Percentiles rank a stretch among this genome's conserved stretches.
phyloP scores from a whole-genome alignment of 2,329 filamentous ascomycete species.

The Aspergillus udagawae region DNA sequence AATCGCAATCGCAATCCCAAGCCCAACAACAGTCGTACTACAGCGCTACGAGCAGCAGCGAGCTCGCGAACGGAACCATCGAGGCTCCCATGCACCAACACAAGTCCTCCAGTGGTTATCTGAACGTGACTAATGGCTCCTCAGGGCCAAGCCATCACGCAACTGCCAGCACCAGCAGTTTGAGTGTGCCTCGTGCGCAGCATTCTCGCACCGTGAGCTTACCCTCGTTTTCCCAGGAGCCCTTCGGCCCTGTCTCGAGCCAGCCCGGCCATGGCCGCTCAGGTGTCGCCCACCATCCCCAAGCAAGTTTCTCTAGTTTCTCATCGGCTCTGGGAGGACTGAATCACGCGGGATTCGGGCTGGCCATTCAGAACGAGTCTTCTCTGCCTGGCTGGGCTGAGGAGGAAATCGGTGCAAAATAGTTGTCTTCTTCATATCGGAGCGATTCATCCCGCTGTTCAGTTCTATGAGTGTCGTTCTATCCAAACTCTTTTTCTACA shows the following conservation, averaged over 20 bases:
- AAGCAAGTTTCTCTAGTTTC: constrained; percentile 55
- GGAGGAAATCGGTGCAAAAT: constrained; percentile 58
- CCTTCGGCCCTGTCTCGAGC: constrained; percentile 44
- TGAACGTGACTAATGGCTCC: constrained; percentile 48
- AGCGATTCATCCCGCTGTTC: constrained; percentile 16
- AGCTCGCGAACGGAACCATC: constrained; percentile 54
- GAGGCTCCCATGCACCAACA: constrained; percentile 47
- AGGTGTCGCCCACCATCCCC: constrained; percentile 39
- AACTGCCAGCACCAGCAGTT: constrained; percentile 55
- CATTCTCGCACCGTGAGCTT: constrained; percentile 85
- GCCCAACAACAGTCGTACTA: constrained; percentile 77
- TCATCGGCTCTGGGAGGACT: constrained; percentile 57
- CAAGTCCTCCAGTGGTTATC: constrained; percentile 63
- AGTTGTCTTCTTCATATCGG: constrained; percentile 16
- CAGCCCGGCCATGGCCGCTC: constrained; percentile 33
- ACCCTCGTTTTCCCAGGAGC: constrained; percentile 64
- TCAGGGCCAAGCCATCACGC: constrained; percentile 75
- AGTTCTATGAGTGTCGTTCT: constrained; percentile 11
- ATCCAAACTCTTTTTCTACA: constrained; percentile 20
- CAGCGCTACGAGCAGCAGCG: constrained; percentile 65
- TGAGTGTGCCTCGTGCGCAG: constrained; percentile 53
- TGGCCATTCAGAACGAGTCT: constrained; percentile 56
- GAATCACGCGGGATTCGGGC: constrained; percentile 54
- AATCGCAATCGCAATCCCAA: constrained; percentile 65
- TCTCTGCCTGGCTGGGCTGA: constrained; percentile 61